These are phyloP conservation scores for Rhodotorula diobovata DNA, from an alignment of 768 basidiomycete species.

Conservation along the genomic window DNA sequence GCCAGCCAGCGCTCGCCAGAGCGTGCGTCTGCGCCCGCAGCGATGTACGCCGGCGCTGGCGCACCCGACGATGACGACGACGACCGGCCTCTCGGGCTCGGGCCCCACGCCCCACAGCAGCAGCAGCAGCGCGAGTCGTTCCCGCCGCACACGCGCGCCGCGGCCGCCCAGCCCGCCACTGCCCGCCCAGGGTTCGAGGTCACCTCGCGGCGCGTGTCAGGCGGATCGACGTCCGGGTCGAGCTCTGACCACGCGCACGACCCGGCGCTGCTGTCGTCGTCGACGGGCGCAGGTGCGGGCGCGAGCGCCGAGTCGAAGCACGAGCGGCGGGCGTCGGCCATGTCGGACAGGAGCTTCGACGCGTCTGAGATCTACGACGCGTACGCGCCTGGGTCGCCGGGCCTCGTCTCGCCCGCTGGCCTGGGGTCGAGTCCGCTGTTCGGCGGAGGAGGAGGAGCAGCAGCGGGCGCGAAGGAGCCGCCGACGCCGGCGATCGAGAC, in stretches of 20 bases:
- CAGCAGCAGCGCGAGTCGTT: constrained; percentile 10
- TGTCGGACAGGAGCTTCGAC: constrained; percentile 24
- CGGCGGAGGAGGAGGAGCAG: background rate
- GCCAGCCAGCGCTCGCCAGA: background rate
- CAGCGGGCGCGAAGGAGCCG: no score
- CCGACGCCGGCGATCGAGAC: background rate
- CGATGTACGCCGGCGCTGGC: constrained; percentile 1
- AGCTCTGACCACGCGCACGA: background rate
- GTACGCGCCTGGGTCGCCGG: background rate
- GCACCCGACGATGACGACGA: constrained; percentile 22
- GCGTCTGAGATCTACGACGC: constrained; percentile 32
- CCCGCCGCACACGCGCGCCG: constrained; percentile 5
- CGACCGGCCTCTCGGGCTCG: constrained; percentile 21
- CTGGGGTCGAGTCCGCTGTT: no score
- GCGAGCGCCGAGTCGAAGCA: no score
- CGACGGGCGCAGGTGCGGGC: no score
- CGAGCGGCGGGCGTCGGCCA: constrained; percentile 3
- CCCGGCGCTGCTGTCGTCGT: background rate
- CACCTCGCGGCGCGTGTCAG: constrained; percentile 13
- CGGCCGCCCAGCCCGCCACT: background rate
- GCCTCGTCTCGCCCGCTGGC: no score
- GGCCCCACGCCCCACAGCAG: background rate
- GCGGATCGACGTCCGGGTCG: background rate
- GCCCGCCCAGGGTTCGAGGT: constrained; percentile 22
- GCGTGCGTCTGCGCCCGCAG: constrained; percentile 25